Evolutionary conservation across 768 basidiomycete species (phyloP).

Genomic region (Kwoniella dejecticola): DNA sequence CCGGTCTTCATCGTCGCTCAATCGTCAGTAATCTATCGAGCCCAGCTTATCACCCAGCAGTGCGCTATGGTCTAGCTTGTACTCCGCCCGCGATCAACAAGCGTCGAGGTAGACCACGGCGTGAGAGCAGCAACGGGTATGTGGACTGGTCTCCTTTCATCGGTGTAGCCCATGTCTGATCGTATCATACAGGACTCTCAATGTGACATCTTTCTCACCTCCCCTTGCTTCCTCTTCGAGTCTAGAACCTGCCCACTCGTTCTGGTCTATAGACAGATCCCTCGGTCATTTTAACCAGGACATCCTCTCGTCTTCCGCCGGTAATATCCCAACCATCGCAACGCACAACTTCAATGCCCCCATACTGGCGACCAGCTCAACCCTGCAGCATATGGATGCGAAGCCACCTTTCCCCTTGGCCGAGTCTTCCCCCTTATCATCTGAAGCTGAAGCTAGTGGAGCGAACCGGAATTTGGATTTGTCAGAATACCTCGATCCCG

Average conservation of each 20-base stretch:
- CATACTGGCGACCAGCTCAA: neutral
- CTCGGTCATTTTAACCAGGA: too few species aligned
- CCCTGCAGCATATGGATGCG: neutral
- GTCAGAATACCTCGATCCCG: slow-evolving; percentile 36
- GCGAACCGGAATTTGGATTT: slow-evolving; percentile 23
- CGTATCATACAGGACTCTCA: neutral
- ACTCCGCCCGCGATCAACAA: slow-evolving; percentile 19
- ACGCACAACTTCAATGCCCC: neutral
- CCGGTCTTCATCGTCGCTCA: too few species aligned
- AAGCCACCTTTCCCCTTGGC: neutral
- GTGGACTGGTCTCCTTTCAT: neutral
- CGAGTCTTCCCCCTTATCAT: slow-evolving; percentile 4
- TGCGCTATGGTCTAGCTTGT: slow-evolving; percentile 21
- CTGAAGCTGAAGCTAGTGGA: slow-evolving; percentile 5
- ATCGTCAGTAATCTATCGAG: neutral
- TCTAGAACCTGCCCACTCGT: neutral
- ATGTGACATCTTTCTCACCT: neutral
- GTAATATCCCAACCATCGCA: neutral
- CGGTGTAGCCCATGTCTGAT: neutral
- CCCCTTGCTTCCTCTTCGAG: neutral
- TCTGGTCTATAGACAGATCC: too few species aligned
- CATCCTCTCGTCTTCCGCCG: too few species aligned
- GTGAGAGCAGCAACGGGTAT: slow-evolving; percentile 3
- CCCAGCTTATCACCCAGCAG: neutral
- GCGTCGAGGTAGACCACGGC: slow-evolving; percentile 18